Conservation (phyloP, 768 basidiomycete species). For the Pulveroboletus sp. region DNA sequence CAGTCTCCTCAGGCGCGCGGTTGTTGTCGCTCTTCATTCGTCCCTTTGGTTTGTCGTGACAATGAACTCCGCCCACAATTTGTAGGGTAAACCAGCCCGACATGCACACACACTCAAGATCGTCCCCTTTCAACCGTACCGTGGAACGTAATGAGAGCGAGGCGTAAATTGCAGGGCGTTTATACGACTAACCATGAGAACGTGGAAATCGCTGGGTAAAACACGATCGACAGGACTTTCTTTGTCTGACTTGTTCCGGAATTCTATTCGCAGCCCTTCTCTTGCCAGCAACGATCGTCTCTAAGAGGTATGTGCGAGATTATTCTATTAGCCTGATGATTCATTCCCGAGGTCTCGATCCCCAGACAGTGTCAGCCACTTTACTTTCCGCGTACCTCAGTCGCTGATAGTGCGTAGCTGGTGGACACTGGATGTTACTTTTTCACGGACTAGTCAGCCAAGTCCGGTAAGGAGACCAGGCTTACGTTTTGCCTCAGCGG, state of each 20-base stretch:
- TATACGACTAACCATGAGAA: conserved; percentile 11
- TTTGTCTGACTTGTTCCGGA: too few relatives aligned
- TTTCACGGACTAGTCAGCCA: conserved; percentile 1
- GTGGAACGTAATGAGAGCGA: conserved; percentile 11
- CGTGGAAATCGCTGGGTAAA: conserved; percentile 2
- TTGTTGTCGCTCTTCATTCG: too few relatives aligned
- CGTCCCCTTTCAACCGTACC: not conserved
- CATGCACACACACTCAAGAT: not conserved
- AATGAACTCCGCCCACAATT: not conserved
- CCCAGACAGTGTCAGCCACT: too few relatives aligned
- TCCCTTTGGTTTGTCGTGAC: too few relatives aligned
- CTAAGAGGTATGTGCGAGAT: too few relatives aligned
- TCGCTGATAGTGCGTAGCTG: too few relatives aligned
- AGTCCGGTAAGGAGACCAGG: conserved; percentile 5
- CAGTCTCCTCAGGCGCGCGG: not conserved
- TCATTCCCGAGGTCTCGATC: too few relatives aligned
- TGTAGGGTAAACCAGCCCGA: conserved; percentile 6
- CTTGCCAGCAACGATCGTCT: too few relatives aligned
- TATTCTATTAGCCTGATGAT: too few relatives aligned
- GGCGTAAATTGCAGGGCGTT: not conserved
- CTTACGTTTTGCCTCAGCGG: conserved; percentile 1
- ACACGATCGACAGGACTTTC: not conserved
- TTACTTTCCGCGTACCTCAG: too few relatives aligned
- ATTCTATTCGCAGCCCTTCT: too few relatives aligned
- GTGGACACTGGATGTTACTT: too few relatives aligned